Percentiles rank a stretch among this genome's conserved stretches.
Evolutionary conservation across 768 basidiomycete species (phyloP).

Genomic region (Mycena rebaudengoi): DNA sequence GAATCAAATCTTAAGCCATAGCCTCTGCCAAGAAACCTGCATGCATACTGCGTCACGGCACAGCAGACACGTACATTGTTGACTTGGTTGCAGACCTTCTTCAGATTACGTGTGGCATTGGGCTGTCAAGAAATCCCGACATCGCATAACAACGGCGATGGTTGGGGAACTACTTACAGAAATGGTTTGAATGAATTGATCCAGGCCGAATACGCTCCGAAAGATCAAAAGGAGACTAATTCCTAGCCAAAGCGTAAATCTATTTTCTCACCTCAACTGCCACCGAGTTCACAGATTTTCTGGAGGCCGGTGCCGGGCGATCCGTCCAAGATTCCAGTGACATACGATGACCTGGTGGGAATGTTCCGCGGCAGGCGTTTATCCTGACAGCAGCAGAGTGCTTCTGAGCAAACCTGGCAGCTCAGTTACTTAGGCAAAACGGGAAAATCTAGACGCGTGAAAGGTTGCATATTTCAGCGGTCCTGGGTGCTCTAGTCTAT

Average conservation of each 20-base stretch:
- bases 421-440: too few species aligned
- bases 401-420: too few species aligned
- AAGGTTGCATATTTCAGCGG: too few species aligned
- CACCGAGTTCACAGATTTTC: background rate
- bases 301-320: background rate
- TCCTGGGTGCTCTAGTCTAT: too few species aligned
- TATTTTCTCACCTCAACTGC: background rate
- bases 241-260: background rate
- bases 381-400: too few species aligned
- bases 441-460: too few species aligned
- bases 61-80: background rate
- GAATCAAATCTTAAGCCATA: background rate
- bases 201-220: slow-evolving; percentile 5
- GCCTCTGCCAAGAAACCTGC: background rate
- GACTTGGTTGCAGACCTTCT: background rate
- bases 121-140: slow-evolving; percentile 21
- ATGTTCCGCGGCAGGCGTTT: too few species aligned
- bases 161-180: slow-evolving; percentile 5
- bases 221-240: slow-evolving; percentile 18
- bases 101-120: background rate
- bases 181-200: slow-evolving; percentile 9
- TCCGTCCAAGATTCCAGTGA: background rate
- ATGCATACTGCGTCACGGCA: background rate
- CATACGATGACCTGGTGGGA: background rate
- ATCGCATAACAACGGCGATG: slow-evolving; percentile 20